Conservation (phyloP, 495 filamentous ascomycete genomes). For the Lindgomyces ingoldianus region DNA sequence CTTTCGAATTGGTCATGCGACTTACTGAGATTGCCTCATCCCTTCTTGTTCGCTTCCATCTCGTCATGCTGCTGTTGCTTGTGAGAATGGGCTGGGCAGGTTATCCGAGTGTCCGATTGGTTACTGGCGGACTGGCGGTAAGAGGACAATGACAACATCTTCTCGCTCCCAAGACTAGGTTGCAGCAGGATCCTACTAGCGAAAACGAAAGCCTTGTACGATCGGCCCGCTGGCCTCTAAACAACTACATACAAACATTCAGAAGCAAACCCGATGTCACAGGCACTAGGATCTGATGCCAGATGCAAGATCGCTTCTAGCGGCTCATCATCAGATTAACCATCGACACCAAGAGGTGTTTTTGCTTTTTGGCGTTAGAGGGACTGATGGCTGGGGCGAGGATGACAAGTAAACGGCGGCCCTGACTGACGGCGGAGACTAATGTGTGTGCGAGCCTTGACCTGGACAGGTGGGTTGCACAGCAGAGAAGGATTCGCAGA, state of each 20-base stretch:
- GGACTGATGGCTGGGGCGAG: background rate
- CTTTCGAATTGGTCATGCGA: constrained; percentile 22
- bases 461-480: constrained; percentile 35
- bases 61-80: background rate
- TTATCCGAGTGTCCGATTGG: constrained; percentile 5
- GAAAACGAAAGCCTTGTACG: background rate
- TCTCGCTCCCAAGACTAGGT: background rate
- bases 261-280: background rate
- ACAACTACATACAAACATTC: background rate
- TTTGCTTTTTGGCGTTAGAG: background rate
- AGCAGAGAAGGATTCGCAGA: no score
- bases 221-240: no score
- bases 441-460: constrained; percentile 26
- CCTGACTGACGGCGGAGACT: constrained; percentile 32
- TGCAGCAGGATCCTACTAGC: background rate
- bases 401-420: constrained; percentile 31
- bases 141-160: background rate
- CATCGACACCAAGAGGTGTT: background rate
- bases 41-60: background rate
- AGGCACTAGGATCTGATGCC: constrained; percentile 21
- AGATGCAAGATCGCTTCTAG: constrained; percentile 20
- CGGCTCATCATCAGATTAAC: constrained; percentile 29
- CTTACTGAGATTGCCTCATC: background rate
- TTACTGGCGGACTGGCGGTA: background rate
- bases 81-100: constrained; percentile 2